A percentile compares a stretch with the other conserved stretches of the same genome.
Conservation (phyloP, 2,329 filamentous ascomycete species). For the Pestalotiopsis fici region DNA sequence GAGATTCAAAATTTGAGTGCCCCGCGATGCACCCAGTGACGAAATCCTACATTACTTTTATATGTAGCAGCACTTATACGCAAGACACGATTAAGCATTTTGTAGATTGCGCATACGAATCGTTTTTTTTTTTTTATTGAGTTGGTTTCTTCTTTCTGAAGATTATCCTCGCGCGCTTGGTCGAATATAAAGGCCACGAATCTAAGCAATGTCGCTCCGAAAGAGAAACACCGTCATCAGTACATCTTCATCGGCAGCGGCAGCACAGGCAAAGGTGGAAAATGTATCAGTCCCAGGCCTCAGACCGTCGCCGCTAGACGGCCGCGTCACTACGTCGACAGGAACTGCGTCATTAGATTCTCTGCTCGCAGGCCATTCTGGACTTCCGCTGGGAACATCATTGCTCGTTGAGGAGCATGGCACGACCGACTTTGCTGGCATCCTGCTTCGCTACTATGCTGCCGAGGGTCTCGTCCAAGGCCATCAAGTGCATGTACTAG, state of each 20-base stretch:
- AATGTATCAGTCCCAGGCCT: constrained; percentile 50
- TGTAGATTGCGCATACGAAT: neutral
- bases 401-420: constrained; percentile 85
- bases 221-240: constrained; percentile 58
- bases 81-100: neutral
- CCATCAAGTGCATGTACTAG: constrained; percentile 84
- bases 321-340: constrained; percentile 85
- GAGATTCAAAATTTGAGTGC: constrained; percentile 3
- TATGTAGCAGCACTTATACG: neutral
- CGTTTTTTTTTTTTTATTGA: neutral
- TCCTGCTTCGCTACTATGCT: constrained; percentile 84
- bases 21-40: constrained; percentile 2
- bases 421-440: constrained; percentile 90
- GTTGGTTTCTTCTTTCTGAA: no score
- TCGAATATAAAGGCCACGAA: neutral
- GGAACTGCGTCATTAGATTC: constrained; percentile 84
- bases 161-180: neutral
- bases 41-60: constrained; percentile 1
- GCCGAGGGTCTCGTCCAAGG: constrained; percentile 92
- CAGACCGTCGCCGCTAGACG: constrained; percentile 85
- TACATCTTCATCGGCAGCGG: constrained; percentile 29
- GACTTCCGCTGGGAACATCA: constrained; percentile 78
- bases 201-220: constrained; percentile 54
- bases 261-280: constrained; percentile 33
- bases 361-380: constrained; percentile 82